Evolutionary conservation across 352 stramenopile species (phyloP).

Genomic region (Saprolegnia diclina): DNA sequence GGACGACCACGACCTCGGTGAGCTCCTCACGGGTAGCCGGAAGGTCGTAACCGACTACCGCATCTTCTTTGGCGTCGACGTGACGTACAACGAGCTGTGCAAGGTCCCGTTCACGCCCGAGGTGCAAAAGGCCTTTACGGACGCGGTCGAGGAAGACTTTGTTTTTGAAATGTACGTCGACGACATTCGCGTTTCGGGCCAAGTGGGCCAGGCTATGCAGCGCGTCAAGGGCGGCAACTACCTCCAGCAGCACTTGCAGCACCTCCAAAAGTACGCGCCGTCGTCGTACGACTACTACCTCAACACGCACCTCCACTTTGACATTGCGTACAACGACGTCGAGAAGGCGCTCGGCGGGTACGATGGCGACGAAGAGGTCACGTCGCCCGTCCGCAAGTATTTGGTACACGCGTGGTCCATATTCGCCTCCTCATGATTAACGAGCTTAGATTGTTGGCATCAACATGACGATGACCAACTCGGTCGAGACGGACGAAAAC

Average conservation of each 20-base stretch:
- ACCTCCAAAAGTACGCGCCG: conserved; percentile 17
- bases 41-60: conserved; percentile 86
- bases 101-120: conserved; percentile 68
- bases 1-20: conserved; percentile 89
- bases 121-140: conserved; percentile 87
- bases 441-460: conserved; percentile 51
- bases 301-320: conserved; percentile 95
- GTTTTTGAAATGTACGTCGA: conserved; percentile 99
- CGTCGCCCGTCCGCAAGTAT: conserved; percentile 22
- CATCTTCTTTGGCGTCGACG: conserved; percentile 75
- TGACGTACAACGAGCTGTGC: conserved; percentile 87
- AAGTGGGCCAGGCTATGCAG: conserved; percentile 88
- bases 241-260: conserved; percentile 12
- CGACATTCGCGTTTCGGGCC: conserved; percentile 94
- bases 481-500: conserved; percentile 47
- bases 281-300: conserved; percentile 72
- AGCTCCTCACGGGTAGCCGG: conserved; percentile 94
- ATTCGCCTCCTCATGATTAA: not conserved
- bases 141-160: conserved; percentile 97
- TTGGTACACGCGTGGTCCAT: conserved; percentile 19
- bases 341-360: conserved; percentile 84
- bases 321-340: conserved; percentile 89
- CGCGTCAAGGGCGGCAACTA: conserved; percentile 52
- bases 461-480: conserved; percentile 49
- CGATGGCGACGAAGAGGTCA: conserved; percentile 36